Percentiles rank a stretch among this genome's conserved stretches.
phyloP scores from a whole-genome alignment of 1,284 basidiomycete species.

The Trichosporon asahii region DNA sequence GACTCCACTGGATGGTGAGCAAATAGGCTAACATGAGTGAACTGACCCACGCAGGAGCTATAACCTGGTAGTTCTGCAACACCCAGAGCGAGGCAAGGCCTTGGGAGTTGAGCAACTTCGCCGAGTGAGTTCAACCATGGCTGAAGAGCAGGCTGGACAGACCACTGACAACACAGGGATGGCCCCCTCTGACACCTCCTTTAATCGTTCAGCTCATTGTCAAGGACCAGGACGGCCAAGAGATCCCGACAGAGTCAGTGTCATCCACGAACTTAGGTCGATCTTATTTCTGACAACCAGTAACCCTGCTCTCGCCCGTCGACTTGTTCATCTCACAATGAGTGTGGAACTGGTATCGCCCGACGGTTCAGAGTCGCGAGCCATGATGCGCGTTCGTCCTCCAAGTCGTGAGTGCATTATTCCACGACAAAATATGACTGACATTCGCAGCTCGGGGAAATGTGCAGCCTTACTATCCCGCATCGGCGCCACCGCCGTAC shows the following conservation, averaged over 20 bases:
- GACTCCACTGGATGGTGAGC: constrained; percentile 22
- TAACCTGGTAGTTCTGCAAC: constrained; percentile 19
- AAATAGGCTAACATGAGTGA: background rate
- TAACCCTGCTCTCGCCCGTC: constrained; percentile 22
- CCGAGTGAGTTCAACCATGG: too few species aligned
- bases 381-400: constrained; percentile 24
- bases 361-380: constrained; percentile 17
- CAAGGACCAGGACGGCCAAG: constrained; percentile 18
- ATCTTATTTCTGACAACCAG: constrained; percentile 10
- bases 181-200: constrained; percentile 23
- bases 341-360: constrained; percentile 24
- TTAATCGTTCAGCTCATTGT: constrained; percentile 25
- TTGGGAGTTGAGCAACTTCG: constrained; percentile 23
- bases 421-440: background rate
- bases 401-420: constrained; percentile 19
- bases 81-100: constrained; percentile 23
- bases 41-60: constrained; percentile 17
- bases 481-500: constrained; percentile 23
- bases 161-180: constrained; percentile 15
- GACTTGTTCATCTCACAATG: constrained; percentile 25
- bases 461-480: constrained; percentile 25
- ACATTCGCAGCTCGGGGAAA: constrained; percentile 18
- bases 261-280: too few species aligned
- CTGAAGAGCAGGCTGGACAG: too few species aligned
- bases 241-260: constrained; percentile 22